Conservation (phyloP, 352 stramenopile species). For the Pythium angustatum region DNA sequence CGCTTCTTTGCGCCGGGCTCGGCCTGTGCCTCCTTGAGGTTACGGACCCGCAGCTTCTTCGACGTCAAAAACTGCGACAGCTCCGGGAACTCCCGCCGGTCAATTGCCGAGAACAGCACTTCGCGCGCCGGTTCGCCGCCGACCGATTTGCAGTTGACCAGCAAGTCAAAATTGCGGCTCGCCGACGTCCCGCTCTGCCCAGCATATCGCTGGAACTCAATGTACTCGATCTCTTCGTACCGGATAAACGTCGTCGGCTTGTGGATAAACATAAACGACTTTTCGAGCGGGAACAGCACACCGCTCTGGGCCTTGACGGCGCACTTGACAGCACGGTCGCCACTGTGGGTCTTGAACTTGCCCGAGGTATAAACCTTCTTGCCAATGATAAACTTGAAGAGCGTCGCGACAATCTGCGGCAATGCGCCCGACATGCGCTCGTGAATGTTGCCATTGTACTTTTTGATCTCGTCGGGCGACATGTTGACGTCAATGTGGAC, state of each 20-base stretch:
- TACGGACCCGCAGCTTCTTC: constrained; percentile 94
- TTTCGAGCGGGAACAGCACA: constrained; percentile 97
- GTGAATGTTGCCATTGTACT: constrained; percentile 97
- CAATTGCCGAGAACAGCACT: constrained; percentile 96
- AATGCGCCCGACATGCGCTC: constrained; percentile 95
- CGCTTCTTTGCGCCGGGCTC: constrained; percentile 64
- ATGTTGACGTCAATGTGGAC: constrained; percentile 94
- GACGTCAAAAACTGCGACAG: constrained; percentile 95
- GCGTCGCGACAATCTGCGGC: constrained; percentile 97
- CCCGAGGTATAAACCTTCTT: constrained; percentile 97
- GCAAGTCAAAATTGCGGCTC: constrained; percentile 96
- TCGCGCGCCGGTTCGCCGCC: constrained; percentile 84
- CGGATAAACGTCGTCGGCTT: constrained; percentile 98
- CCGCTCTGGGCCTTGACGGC: constrained; percentile 95
- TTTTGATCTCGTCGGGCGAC: constrained; percentile 96
- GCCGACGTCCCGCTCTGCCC: constrained; percentile 85
- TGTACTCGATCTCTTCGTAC: constrained; percentile 98
- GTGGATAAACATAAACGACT: constrained; percentile 99
- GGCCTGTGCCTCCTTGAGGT: constrained; percentile 88
- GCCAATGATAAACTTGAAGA: constrained; percentile 96
- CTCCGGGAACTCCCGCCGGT: constrained; percentile 93
- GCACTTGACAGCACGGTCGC: constrained; percentile 89
- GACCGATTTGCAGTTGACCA: constrained; percentile 90
- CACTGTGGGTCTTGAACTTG: constrained; percentile 89
- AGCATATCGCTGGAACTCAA: constrained; percentile 98